Evolutionary conservation across 2,329 filamentous ascomycete genomes (phyloP), one percentile per base, ranked within the genome.

Genomic region (Aspergillus latus): DNA sequence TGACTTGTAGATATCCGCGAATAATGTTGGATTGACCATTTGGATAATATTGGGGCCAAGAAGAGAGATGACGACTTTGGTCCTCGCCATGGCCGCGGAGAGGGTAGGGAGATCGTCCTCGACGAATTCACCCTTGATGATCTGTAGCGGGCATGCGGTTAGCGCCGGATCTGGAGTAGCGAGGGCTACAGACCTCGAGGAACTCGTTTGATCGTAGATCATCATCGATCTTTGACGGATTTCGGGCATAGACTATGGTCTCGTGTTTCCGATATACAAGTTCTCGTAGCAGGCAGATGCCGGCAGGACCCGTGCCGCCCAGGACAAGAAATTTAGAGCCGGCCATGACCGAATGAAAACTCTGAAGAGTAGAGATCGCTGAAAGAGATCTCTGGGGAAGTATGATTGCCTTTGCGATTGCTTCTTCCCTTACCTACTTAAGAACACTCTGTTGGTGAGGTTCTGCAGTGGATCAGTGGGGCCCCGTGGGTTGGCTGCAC

Each of bases 211-310:
- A 6, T 26, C 21, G 13, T 16, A 52, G 15, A 39, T 52, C 50
- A 15, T 46, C 50, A 21, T 32, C 29, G 16, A 52, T 52, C 32
- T 52, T 52, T 21, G 50, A 52, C 9, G 50, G 50, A 34, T 52
- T 52, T 16, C 50, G 40, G 2, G 50, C 50, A 26, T 52, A 52
- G 32, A 40, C 50, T 21, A 52, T n/a, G 6, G 42, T 52, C 42
- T 45, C 40, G 13, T 46, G 50, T 7, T 46, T 39, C 32, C 50
- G 40, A n/a, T 29, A 46, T 11, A 46, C 50, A 11, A 52, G 50
- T 30, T 52, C 50, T 37, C 50, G 50, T 10, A 52, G 42, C 30
- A 52, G 50, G 16, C 50, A 52, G 13, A 52, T 52, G 1, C 50
- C 50, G 13, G 50, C 26, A 21, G 50, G 50, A 21, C 50, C 50